Conservation (phyloP, 352 stramenopile species). For the Thalassiosira exigua region DNA sequence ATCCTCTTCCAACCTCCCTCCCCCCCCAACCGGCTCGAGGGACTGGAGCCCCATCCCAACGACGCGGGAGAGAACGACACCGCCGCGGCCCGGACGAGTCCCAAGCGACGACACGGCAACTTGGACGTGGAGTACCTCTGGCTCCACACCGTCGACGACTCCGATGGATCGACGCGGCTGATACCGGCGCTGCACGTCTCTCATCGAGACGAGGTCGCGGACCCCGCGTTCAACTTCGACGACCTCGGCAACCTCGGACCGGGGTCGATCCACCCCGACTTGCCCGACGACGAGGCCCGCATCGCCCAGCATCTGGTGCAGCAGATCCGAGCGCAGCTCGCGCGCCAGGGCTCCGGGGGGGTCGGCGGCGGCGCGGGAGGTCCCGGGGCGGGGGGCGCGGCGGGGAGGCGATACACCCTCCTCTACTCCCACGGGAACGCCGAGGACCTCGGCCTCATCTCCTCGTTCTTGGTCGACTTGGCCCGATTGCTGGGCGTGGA, state of each 20-base stretch:
- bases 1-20: background rate
- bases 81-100: too few species aligned
- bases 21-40: background rate
- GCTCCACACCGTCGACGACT: background rate
- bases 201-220: background rate
- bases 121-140: background rate
- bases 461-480: slow-evolving; percentile 85
- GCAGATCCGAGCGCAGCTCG: too few species aligned
- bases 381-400: background rate
- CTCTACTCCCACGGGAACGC: slow-evolving; percentile 87
- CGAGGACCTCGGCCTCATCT: slow-evolving; percentile 85
- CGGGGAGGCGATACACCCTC: slow-evolving; percentile 58
- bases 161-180: background rate
- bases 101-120: background rate
- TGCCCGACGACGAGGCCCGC: too few species aligned
- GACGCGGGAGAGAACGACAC: background rate
- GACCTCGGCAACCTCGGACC: too few species aligned
- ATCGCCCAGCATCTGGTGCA: too few species aligned
- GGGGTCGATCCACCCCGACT: too few species aligned
- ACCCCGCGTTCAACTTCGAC: too few species aligned
- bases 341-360: too few species aligned
- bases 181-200: background rate
- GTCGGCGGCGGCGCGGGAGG: background rate
- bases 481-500: slow-evolving; percentile 85
- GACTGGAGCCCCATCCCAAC: background rate